Percentiles rank a stretch among this genome's conserved stretches.
phyloP scores from a whole-genome alignment of 768 basidiomycete genomes.

The Hemileccinum rubropunctum region DNA sequence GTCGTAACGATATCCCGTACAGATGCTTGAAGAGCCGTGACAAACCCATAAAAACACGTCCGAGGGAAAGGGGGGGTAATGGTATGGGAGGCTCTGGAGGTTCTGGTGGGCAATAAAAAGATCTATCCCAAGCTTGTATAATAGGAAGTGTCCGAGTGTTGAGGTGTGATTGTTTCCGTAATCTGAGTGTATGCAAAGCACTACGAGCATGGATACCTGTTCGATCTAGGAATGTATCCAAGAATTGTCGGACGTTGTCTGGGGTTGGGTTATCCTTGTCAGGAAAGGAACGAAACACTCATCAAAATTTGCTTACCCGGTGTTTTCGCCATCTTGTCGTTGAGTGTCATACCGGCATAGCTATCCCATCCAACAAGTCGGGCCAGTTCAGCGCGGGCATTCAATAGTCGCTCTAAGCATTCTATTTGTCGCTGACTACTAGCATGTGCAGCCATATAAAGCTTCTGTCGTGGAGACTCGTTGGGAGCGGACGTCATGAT shows the following conservation, averaged over 20 bases:
- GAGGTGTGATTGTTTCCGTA: slow-evolving; percentile 75
- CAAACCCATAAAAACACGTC: slow-evolving; percentile 90
- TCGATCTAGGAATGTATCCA: slow-evolving; percentile 76
- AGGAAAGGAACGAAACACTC: not conserved
- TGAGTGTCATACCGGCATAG: slow-evolving; percentile 82
- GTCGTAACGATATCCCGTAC: slow-evolving; percentile 83
- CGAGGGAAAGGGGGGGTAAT: slow-evolving; percentile 75
- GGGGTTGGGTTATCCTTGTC: not conserved
- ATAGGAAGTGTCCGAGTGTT: slow-evolving; percentile 52
- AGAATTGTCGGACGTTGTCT: slow-evolving; percentile 88
- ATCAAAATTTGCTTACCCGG: slow-evolving; percentile 56
- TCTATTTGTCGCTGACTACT: slow-evolving; percentile 74
- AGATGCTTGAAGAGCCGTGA: slow-evolving; percentile 83
- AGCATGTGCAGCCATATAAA: slow-evolving; percentile 81
- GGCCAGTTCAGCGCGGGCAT: slow-evolving; percentile 79
- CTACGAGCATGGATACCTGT: slow-evolving; percentile 73
- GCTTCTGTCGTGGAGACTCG: slow-evolving; percentile 75
- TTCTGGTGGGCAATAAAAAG: slow-evolving; percentile 86
- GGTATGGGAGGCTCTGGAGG: slow-evolving; percentile 72
- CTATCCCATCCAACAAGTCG: slow-evolving; percentile 80
- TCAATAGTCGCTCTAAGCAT: slow-evolving; percentile 71
- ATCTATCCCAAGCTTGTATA: slow-evolving; percentile 96
- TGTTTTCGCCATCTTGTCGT: slow-evolving; percentile 96
- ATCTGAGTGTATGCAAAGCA: slow-evolving; percentile 65
- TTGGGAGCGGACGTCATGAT: slow-evolving; percentile 86